Evolutionary conservation across 1,139 yeast species (phyloP), one percentile per base, ranked within the genome.

Genomic region (Blastobotrys proliferans): DNA sequence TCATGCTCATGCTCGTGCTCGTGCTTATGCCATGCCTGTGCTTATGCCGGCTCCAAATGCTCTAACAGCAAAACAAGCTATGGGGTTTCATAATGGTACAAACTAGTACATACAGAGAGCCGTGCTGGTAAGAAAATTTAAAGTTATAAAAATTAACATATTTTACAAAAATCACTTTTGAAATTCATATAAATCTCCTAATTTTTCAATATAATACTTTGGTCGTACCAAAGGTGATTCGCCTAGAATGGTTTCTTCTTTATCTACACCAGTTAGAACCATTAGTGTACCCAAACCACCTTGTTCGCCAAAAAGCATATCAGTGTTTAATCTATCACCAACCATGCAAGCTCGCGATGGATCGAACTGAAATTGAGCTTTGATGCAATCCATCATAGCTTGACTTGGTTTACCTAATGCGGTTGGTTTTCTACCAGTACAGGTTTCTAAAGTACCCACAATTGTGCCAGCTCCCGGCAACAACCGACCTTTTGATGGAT

Each of bases 391-490:
- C 81, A 92, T 77, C 97, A 92, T 90, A 41, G 83, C 81, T 53
- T 77, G 79, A 45, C 83, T 81, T 14, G 98, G 98, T 62, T 92
- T 92, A 41, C 98, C 98, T 56, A 97, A 83, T 1, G 92, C 82
- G 17, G 76, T 71, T 1, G 90, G 88, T 51, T 76, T 67, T 53
- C 97, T 74, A 10, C 90, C 92, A 34, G 87, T 70, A 13, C 94
- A 82, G 51, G 68, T 79, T 3, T 84, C 76, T n/a, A 87, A 79
- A 0, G 90, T 74, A 51, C 87, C 86, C 39, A 92, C 83, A 52
- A 87, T 78, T 2, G 97, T 82, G 1, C 98, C 98, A 1, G 98
- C 97, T 18, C 98, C 98, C 21, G 96, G 94, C 42, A 92, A 72
- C 42, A 85, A 74, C 54, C 78, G 73, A 1, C 95, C 96, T 61